Percentiles rank a stretch among this genome's conserved stretches.
These are phyloP conservation scores for Boechera retrofracta DNA, from an alignment of 345 rosid genomes.

Conservation along the genomic window DNA sequence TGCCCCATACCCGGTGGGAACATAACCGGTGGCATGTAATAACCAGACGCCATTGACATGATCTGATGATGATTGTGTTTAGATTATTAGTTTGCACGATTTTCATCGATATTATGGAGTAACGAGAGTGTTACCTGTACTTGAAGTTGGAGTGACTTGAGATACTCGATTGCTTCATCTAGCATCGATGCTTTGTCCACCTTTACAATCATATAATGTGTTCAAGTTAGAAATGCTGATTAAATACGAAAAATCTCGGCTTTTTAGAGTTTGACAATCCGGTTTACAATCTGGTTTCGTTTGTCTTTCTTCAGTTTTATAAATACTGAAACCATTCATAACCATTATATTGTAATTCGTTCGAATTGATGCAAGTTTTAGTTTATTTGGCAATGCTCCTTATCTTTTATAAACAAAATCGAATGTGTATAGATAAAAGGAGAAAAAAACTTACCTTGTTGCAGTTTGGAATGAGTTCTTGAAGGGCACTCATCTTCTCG, in stretches of 20 bases:
- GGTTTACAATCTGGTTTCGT: background rate
- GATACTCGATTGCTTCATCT: conserved; percentile 93
- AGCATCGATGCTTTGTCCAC: conserved; percentile 98
- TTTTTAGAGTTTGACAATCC: background rate
- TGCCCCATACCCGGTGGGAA: conserved; percentile 70
- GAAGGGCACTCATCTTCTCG: conserved; percentile 92
- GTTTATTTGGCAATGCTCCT: background rate
- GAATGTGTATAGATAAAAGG: background rate
- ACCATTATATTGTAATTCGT: background rate
- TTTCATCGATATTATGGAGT: conserved; percentile 21
- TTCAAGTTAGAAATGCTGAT: conserved; percentile 30
- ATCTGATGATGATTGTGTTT: conserved; percentile 53
- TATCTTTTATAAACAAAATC: background rate
- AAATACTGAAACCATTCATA: background rate
- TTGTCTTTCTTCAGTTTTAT: background rate
- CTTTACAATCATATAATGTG: conserved; percentile 52
- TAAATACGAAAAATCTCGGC: background rate
- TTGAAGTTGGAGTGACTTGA: conserved; percentile 87
- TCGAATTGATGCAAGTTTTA: background rate
- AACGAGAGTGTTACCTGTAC: conserved; percentile 62
- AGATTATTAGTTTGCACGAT: conserved; percentile 1
- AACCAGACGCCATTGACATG: conserved; percentile 83
- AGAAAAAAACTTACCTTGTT: conserved; percentile 59
- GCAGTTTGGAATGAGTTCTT: conserved; percentile 96
- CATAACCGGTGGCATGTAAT: conserved; percentile 81